Evolutionary conservation across 2,329 filamentous ascomycete genomes (phyloP).

Genomic region (Zymoseptoria crescenta): DNA sequence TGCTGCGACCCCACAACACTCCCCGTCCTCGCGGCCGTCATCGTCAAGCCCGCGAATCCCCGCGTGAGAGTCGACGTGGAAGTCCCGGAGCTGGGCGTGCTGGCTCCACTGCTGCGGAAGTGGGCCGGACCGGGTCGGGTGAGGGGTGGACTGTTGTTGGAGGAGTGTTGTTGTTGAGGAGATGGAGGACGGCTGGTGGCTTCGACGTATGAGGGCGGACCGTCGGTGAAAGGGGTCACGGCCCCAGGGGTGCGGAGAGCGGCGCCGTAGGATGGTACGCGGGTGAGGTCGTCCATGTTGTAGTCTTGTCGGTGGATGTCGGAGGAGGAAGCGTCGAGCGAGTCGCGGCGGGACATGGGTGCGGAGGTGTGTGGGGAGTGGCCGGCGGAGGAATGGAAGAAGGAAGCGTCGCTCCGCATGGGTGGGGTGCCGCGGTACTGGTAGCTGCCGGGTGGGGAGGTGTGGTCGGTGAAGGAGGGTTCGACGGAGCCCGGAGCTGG

Average conservation of each 20-base stretch:
- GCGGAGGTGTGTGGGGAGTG: constrained; percentile 22
- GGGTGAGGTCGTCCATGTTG: constrained; percentile 40
- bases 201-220: constrained; percentile 39
- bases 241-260: constrained; percentile 39
- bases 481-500: constrained; percentile 20
- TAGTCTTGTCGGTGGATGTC: constrained; percentile 27
- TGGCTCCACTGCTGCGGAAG: constrained; percentile 17
- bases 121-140: constrained; percentile 25
- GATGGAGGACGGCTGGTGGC: constrained; percentile 38
- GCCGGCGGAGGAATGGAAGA: constrained; percentile 15
- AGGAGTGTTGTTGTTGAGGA: constrained; percentile 16
- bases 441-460: constrained; percentile 16
- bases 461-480: constrained; percentile 5
- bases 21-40: not conserved
- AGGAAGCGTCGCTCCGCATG: constrained; percentile 11
- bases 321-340: constrained; percentile 24
- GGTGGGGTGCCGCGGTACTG: constrained; percentile 7
- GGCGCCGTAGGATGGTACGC: constrained; percentile 46
- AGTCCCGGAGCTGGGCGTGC: constrained; percentile 18
- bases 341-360: constrained; percentile 28
- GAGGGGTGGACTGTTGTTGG: constrained; percentile 6
- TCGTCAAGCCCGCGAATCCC: constrained; percentile 7
- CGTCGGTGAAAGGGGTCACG: constrained; percentile 35
- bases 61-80: constrained; percentile 14
- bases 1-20: not conserved